Conservation (phyloP, 176 grass and related monocot genomes). For the Puccinellia tenuiflora region DNA sequence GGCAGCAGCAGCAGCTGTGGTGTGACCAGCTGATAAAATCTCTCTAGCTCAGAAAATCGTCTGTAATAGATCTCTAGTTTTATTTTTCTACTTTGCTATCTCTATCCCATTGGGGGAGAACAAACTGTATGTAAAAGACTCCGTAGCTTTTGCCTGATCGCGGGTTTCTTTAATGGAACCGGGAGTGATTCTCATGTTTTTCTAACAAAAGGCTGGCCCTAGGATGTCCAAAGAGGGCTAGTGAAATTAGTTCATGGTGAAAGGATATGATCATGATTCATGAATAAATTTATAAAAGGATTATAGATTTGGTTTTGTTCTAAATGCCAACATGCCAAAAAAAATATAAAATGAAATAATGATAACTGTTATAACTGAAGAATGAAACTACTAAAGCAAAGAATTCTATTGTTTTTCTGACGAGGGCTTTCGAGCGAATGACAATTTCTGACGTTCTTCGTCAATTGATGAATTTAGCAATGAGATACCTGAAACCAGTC, state of each 20-base stretch:
- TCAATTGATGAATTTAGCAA: not conserved
- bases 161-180: too few relatives aligned
- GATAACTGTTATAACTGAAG: not conserved
- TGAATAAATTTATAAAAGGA: not conserved
- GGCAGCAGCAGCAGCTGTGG: too few relatives aligned
- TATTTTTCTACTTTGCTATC: too few relatives aligned
- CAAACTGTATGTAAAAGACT: too few relatives aligned
- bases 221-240: not conserved
- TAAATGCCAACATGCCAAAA: not conserved
- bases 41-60: too few relatives aligned
- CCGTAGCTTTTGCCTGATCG: too few relatives aligned
- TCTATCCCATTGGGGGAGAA: too few relatives aligned
- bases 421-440: not conserved
- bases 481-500: conserved; percentile 95
- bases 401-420: not conserved
- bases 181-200: too few relatives aligned
- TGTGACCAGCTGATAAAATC: too few relatives aligned
- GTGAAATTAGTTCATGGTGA: not conserved
- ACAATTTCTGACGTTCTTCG: not conserved
- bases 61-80: too few relatives aligned
- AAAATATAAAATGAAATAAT: not conserved
- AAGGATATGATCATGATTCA: not conserved
- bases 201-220: not conserved
- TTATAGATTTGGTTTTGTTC: not conserved
- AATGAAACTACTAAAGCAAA: not conserved